Percentiles rank a stretch among this genome's conserved stretches.
Evolutionary conservation across 2,329 filamentous ascomycete species (phyloP).

Genomic region (Claviceps paspali): DNA sequence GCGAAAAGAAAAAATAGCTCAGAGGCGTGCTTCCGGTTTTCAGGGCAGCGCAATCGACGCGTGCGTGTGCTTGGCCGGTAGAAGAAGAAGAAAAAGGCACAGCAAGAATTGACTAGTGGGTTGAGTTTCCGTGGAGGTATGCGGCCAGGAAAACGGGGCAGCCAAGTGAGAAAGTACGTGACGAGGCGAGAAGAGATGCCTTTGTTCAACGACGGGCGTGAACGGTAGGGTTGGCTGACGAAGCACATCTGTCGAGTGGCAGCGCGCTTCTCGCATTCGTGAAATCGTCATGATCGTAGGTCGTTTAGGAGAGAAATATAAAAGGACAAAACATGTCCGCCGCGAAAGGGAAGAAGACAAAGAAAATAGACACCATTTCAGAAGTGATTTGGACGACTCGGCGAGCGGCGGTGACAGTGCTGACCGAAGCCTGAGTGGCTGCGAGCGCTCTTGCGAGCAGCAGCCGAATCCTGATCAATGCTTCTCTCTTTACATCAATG

Average conservation of each 20-base stretch:
- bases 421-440: neutral
- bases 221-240: neutral
- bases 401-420: no score
- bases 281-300: constrained; percentile 9
- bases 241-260: neutral
- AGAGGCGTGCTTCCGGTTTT: constrained; percentile 1
- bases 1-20: constrained; percentile 3
- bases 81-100: constrained; percentile 11
- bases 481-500: constrained; percentile 31
- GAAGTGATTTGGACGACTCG: no score
- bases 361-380: no score
- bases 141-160: neutral
- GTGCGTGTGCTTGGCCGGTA: constrained; percentile 10
- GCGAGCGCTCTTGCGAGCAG: neutral
- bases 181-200: neutral
- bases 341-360: neutral
- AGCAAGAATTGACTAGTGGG: constrained; percentile 5
- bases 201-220: neutral
- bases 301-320: constrained; percentile 6
- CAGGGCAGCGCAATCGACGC: constrained; percentile 16
- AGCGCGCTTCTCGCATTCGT: constrained; percentile 2
- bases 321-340: neutral
- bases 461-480: no score
- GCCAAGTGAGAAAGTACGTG: neutral
- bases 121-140: constrained; percentile 5